Conservation (phyloP, 768 basidiomycete genomes). For the Suillus spraguei region DNA sequence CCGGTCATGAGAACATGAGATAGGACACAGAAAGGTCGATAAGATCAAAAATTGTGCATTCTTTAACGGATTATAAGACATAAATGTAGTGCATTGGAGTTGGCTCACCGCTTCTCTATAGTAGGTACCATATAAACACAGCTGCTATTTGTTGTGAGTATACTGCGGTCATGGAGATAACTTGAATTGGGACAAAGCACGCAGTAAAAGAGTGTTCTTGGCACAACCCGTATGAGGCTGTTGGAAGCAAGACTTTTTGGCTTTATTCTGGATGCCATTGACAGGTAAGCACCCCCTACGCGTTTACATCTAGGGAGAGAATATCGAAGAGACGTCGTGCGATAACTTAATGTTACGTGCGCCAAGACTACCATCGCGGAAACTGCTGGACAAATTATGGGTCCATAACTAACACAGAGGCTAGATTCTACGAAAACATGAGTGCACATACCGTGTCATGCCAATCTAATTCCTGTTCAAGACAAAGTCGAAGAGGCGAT, state of each 20-base stretch:
- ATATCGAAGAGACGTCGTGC: too few species aligned
- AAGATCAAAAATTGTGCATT: neutral
- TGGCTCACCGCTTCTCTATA: neutral
- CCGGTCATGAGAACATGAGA: neutral
- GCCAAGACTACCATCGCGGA: neutral
- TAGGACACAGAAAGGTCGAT: neutral
- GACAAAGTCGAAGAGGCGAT: constrained; percentile 25
- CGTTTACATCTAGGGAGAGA: too few species aligned
- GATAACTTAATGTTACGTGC: too few species aligned
- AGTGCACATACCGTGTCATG: too few species aligned
- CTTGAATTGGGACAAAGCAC: neutral
- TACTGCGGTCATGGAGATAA: neutral
- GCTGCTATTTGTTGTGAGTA: neutral
- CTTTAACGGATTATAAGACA: too few species aligned
- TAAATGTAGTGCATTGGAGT: too few species aligned
- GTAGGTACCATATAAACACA: neutral
- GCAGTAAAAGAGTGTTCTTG: neutral
- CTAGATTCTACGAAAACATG: too few species aligned
- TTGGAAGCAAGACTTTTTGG: neutral
- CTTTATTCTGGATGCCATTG: neutral
- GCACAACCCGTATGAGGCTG: neutral
- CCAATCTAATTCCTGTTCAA: constrained; percentile 4
- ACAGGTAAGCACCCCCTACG: neutral
- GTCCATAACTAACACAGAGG: too few species aligned
- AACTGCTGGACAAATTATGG: too few species aligned